Evolutionary conservation across 305 asterid genomes (phyloP).

Genomic region (Fraxinus velutina): DNA sequence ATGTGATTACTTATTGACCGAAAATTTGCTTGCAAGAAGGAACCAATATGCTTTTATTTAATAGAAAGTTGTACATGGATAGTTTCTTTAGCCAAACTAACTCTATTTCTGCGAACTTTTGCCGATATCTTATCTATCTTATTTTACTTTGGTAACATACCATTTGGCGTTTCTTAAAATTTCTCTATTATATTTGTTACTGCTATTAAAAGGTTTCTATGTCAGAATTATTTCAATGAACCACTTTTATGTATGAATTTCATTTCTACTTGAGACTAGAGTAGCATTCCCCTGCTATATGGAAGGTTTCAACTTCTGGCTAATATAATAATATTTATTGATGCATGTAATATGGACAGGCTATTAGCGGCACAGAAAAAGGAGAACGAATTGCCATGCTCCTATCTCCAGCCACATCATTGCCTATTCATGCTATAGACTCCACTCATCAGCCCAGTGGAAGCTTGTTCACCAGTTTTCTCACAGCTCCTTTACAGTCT

Average conservation of each 20-base stretch:
- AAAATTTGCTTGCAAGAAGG: background rate
- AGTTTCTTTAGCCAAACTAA: background rate
- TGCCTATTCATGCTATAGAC: slow-evolving; percentile 55
- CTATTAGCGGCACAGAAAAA: slow-evolving; percentile 73
- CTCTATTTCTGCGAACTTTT: background rate
- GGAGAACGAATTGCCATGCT: slow-evolving; percentile 89
- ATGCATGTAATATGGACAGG: slow-evolving; percentile 44
- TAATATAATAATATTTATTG: slow-evolving; percentile 24
- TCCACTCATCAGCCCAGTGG: slow-evolving; percentile 69
- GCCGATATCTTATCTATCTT: background rate
- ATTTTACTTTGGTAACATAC: background rate
- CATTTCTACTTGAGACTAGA: slow-evolving; percentile 1
- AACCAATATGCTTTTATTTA: background rate
- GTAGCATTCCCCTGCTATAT: background rate
- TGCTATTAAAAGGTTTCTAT: background rate
- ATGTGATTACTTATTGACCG: background rate
- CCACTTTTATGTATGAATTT: background rate
- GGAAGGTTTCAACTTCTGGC: background rate
- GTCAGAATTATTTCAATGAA: background rate
- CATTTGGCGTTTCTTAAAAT: background rate
- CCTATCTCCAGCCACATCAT: slow-evolving; percentile 65
- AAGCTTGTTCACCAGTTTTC: slow-evolving; percentile 81
- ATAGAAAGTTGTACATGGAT: background rate
- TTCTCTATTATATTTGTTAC: background rate
- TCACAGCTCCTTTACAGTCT: slow-evolving; percentile 80